Evolutionary conservation across 228 moss, liverwort and hornwort genomes (phyloP).

Genomic region (Sphagnum magellanicum): DNA sequence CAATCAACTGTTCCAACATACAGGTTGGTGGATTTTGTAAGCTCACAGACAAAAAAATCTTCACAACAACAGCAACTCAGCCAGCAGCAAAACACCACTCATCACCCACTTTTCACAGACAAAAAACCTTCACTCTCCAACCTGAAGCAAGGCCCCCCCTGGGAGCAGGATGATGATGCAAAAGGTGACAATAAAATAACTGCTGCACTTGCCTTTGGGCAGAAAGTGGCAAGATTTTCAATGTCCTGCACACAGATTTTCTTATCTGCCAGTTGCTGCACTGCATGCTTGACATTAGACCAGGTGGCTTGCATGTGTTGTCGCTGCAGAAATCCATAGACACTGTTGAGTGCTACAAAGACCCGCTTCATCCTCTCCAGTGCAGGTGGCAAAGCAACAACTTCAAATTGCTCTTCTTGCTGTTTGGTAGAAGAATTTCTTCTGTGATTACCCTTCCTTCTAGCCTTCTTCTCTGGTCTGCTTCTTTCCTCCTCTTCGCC

Average conservation of each 20-base stretch:
- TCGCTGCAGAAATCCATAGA: slow-evolving; percentile 81
- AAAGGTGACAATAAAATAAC: neutral
- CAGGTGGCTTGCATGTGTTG: slow-evolving; percentile 91
- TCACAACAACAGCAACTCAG: slow-evolving; percentile 5
- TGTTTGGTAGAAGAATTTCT: slow-evolving; percentile 19
- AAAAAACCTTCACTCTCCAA: no score
- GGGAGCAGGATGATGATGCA: no score
- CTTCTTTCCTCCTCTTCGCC: slow-evolving; percentile 3
- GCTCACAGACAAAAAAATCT: neutral
- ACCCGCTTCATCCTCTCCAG: slow-evolving; percentile 41
- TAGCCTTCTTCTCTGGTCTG: neutral
- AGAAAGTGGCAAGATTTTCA: slow-evolving; percentile 52
- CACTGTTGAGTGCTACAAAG: slow-evolving; percentile 59
- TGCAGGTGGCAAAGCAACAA: slow-evolving; percentile 33
- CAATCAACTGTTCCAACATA: slow-evolving; percentile 40
- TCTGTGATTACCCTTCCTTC: slow-evolving; percentile 8
- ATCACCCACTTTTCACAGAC: neutral
- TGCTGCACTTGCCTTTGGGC: slow-evolving; percentile 53
- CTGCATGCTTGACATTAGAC: slow-evolving; percentile 62
- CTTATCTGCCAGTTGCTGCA: slow-evolving; percentile 61
- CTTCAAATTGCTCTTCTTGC: slow-evolving; percentile 18
- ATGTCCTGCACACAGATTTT: slow-evolving; percentile 46
- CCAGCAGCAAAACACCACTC: neutral
- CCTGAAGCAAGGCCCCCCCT: no score
- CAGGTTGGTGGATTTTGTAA: no score